Percentiles rank a stretch among this genome's conserved stretches.
phyloP scores from a whole-genome alignment of 2,329 filamentous ascomycete species.

The Ophiosphaerella herpotricha region DNA sequence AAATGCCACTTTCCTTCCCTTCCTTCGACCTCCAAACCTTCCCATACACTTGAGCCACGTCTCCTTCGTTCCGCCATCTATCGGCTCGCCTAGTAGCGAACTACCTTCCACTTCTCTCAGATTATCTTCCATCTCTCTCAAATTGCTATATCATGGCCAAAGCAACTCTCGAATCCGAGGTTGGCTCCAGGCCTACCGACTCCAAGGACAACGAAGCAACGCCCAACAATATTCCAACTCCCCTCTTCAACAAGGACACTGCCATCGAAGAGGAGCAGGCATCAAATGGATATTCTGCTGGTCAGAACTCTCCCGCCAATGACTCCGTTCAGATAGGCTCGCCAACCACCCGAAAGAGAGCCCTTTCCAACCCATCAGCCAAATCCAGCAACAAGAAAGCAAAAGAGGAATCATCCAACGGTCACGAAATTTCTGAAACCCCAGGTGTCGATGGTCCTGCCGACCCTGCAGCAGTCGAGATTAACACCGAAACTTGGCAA shows the following conservation, averaged over 20 bases:
- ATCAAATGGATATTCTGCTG: background rate
- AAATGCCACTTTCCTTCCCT: conserved; percentile 20
- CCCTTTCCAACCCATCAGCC: conserved; percentile 6
- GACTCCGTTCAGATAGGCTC: background rate
- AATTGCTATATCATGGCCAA: background rate
- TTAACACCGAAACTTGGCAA: conserved; percentile 60
- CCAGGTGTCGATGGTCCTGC: conserved; percentile 28
- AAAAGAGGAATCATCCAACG: conserved; percentile 8
- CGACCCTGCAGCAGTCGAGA: conserved; percentile 35
- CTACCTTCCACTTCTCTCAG: background rate
- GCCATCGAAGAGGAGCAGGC: conserved; percentile 1
- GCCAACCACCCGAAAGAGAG: conserved; percentile 21
- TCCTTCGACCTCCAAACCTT: conserved; percentile 13
- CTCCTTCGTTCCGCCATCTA: background rate
- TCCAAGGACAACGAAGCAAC: background rate
- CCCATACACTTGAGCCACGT: conserved; percentile 17
- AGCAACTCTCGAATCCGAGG: background rate
- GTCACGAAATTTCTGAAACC: conserved; percentile 1
- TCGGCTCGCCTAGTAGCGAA: background rate
- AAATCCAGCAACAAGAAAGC: conserved; percentile 22
- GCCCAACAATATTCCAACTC: conserved; percentile 1
- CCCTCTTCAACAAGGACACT: background rate
- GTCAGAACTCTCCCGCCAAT: background rate
- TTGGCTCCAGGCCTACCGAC: background rate
- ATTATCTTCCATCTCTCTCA: background rate